Percentiles rank a stretch among this genome's conserved stretches.
Evolutionary conservation across 2,329 filamentous ascomycete genomes (phyloP).

Genomic region (Botrytis elliptica): DNA sequence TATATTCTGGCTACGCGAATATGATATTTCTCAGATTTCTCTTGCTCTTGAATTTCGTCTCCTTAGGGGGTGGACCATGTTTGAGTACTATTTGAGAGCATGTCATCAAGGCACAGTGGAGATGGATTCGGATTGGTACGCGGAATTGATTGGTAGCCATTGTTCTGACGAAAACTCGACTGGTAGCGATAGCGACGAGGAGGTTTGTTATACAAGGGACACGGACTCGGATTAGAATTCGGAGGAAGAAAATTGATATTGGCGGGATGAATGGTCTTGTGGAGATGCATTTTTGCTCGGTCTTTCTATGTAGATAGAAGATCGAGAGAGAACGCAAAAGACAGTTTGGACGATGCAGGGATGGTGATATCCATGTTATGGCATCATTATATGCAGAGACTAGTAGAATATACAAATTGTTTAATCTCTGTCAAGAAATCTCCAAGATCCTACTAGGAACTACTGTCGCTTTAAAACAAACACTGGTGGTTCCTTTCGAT

Average conservation of each 20-base stretch:
- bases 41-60: not conserved
- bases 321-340: not conserved
- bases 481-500: not conserved
- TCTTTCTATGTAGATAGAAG: not conserved
- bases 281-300: not conserved
- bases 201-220: not conserved
- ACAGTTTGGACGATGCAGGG: not conserved
- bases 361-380: not conserved
- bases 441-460: no score
- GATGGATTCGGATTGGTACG: not conserved
- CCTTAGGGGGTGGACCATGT: not conserved
- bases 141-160: not conserved
- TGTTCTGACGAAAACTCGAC: not conserved
- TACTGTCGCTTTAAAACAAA: not conserved
- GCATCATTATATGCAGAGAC: no score
- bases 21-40: not conserved
- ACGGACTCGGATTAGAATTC: not conserved
- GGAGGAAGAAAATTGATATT: not conserved
- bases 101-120: not conserved
- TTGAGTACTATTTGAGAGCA: not conserved
- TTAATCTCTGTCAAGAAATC: not conserved
- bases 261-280: not conserved
- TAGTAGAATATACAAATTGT: not conserved
- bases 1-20: not conserved
- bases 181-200: not conserved